Percentiles rank a stretch among this genome's conserved stretches.
Evolutionary conservation across 176 grass and related monocot genomes (phyloP).

Genomic region (Zoysia japonica): DNA sequence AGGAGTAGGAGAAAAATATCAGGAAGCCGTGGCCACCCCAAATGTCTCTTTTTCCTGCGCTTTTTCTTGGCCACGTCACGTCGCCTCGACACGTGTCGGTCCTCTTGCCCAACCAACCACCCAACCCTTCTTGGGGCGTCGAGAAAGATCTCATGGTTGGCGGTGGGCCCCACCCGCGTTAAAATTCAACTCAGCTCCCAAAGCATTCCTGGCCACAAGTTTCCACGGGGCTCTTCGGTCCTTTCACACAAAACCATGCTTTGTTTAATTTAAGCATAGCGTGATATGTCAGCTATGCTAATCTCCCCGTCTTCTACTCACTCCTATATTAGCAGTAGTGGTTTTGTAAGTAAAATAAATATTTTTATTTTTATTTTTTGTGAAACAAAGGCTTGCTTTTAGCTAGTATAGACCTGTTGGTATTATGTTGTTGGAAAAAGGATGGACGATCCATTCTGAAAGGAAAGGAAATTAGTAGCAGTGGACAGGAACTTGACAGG

Average conservation of each 20-base stretch:
- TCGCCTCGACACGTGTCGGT: slow-evolving; percentile 33
- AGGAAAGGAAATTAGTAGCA: background rate
- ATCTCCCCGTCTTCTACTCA: too few species aligned
- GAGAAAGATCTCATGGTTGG: slow-evolving; percentile 30
- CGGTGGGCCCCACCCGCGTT: background rate
- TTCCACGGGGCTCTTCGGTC: background rate
- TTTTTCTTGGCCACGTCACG: slow-evolving; percentile 48
- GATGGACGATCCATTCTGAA: too few species aligned
- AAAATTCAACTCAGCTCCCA: background rate
- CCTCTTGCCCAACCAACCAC: background rate
- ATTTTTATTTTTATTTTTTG: too few species aligned
- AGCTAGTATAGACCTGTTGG: too few species aligned
- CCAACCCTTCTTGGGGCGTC: background rate
- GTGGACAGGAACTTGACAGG: slow-evolving; percentile 22
- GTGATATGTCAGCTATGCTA: too few species aligned
- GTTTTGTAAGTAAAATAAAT: too few species aligned
- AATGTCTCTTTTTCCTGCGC: background rate
- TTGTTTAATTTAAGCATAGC: too few species aligned
- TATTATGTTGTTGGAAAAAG: too few species aligned
- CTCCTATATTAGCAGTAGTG: too few species aligned
- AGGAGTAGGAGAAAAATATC: background rate
- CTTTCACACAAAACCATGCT: too few species aligned
- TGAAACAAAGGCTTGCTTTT: too few species aligned
- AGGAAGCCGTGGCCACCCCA: slow-evolving; percentile 29
- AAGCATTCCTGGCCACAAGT: slow-evolving; percentile 35